phyloP scores from a whole-genome alignment of 1,284 basidiomycete genomes.

The Ustilago curta region DNA sequence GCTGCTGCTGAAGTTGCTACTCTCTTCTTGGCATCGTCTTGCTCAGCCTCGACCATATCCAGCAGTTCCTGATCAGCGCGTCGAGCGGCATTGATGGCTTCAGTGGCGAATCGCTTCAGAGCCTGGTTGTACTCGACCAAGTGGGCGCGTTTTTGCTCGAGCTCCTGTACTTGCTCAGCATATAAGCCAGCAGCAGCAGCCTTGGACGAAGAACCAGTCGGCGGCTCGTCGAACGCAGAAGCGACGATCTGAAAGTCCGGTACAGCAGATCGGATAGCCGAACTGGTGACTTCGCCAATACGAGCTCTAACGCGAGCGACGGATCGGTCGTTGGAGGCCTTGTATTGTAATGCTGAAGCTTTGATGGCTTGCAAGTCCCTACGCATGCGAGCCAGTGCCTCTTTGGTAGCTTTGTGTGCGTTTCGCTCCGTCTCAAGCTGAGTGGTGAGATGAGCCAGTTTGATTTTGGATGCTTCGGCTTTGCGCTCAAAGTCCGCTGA shows the following conservation, averaged over 20 bases:
- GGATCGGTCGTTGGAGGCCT: conserved; percentile 42
- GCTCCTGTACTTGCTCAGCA: conserved; percentile 51
- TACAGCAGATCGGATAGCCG: conserved; percentile 44
- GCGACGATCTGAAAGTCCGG: conserved; percentile 55
- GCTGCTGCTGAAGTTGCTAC: conserved; percentile 2
- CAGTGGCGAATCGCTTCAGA: conserved; percentile 51
- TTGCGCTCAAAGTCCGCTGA: conserved; percentile 49
- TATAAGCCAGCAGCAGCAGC: conserved; percentile 16
- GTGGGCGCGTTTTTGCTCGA: conserved; percentile 46
- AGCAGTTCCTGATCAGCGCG: conserved; percentile 38
- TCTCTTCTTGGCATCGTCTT: conserved; percentile 39
- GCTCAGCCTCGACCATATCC: conserved; percentile 46
- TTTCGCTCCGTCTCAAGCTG: conserved; percentile 39
- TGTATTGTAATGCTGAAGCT: conserved; percentile 51
- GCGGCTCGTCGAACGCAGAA: conserved; percentile 37
- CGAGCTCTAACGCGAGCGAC: conserved; percentile 42
- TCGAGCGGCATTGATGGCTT: conserved; percentile 49
- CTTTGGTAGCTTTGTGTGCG: conserved; percentile 52
- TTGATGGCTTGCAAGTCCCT: conserved; percentile 50
- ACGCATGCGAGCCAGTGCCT: conserved; percentile 43
- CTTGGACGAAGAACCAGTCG: conserved; percentile 19
- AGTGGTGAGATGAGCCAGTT: conserved; percentile 19
- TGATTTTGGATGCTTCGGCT: conserved; percentile 46
- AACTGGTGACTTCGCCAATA: conserved; percentile 55
- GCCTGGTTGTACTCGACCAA: conserved; percentile 53